phyloP scores from a whole-genome alignment of 805 yeast species.

The Saturnispora mendoncae region DNA sequence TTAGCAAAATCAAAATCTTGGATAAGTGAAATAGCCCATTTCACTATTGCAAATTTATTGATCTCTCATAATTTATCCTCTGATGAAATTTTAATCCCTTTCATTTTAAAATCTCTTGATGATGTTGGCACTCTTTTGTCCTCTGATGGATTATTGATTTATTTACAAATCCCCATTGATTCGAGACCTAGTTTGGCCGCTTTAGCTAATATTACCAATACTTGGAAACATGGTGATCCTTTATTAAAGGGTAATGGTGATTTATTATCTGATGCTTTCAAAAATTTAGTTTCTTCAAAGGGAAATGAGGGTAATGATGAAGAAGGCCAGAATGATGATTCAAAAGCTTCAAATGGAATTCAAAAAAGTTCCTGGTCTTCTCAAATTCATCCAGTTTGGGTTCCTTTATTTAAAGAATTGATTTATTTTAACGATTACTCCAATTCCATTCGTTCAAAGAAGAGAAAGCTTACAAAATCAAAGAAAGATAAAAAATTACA shows the following conservation, averaged over 20 bases:
- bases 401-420: constrained; percentile 41
- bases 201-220: constrained; percentile 16
- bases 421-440: constrained; percentile 10
- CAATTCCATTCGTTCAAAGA: constrained; percentile 27
- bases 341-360: neutral
- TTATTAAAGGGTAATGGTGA: constrained; percentile 60
- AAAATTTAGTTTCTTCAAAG: constrained; percentile 41
- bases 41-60: constrained; percentile 55
- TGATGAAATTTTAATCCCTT: constrained; percentile 14
- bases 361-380: constrained; percentile 70
- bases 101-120: constrained; percentile 36
- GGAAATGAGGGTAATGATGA: constrained; percentile 32
- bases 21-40: constrained; percentile 77
- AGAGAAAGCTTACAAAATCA: constrained; percentile 19
- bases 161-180: constrained; percentile 40
- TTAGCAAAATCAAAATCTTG: constrained; percentile 64
- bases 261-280: constrained; percentile 51
- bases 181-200: constrained; percentile 14
- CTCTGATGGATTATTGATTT: constrained; percentile 73
- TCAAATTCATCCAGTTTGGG: constrained; percentile 71
- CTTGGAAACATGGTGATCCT: constrained; percentile 72
- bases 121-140: constrained; percentile 51
- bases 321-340: constrained; percentile 25
- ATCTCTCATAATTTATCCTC: constrained; percentile 18
- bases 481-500: constrained; percentile 4